A percentile compares a stretch with the other conserved stretches of the same genome.
Evolutionary conservation across 345 rosid genomes (phyloP).

Genomic region (Acer negundo): DNA sequence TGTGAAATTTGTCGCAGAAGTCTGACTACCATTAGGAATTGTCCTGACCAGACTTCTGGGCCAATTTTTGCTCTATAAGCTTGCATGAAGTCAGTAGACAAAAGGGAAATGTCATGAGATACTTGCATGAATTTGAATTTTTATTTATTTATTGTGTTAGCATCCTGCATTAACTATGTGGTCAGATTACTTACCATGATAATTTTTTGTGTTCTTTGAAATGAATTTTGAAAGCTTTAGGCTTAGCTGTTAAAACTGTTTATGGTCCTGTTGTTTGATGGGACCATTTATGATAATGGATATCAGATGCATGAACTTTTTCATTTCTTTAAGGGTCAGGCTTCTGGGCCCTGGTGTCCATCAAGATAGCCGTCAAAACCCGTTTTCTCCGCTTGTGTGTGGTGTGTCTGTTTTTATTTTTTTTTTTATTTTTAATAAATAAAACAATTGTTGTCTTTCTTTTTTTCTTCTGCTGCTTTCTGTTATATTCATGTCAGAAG

Average conservation of each 20-base stretch:
- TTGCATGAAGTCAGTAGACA: constrained; percentile 1
- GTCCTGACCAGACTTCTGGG: constrained; percentile 18
- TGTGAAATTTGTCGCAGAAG: constrained; percentile 10
- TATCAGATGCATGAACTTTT: constrained; percentile 1
- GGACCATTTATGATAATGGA: constrained; percentile 15
- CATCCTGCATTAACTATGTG: background rate
- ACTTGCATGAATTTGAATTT: background rate
- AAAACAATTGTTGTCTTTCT: background rate
- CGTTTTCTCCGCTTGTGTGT: background rate
- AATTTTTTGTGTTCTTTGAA: background rate
- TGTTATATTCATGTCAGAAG: constrained; percentile 27
- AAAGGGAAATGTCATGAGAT: constrained; percentile 2
- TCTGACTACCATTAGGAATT: constrained; percentile 37
- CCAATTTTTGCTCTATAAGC: constrained; percentile 5
- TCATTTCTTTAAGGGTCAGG: constrained; percentile 18
- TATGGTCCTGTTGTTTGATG: constrained; percentile 9
- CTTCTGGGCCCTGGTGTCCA: constrained; percentile 34
- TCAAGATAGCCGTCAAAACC: background rate
- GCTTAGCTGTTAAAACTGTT: background rate
- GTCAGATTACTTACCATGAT: constrained; percentile 5
- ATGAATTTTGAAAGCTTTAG: constrained; percentile 8
- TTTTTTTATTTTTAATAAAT: too few species aligned
- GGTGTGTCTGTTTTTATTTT: too few species aligned
- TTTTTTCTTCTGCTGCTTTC: constrained; percentile 11
- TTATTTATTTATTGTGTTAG: background rate